phyloP scores from a whole-genome alignment of 805 yeast genomes.

The Lipomyces starkeyi region DNA sequence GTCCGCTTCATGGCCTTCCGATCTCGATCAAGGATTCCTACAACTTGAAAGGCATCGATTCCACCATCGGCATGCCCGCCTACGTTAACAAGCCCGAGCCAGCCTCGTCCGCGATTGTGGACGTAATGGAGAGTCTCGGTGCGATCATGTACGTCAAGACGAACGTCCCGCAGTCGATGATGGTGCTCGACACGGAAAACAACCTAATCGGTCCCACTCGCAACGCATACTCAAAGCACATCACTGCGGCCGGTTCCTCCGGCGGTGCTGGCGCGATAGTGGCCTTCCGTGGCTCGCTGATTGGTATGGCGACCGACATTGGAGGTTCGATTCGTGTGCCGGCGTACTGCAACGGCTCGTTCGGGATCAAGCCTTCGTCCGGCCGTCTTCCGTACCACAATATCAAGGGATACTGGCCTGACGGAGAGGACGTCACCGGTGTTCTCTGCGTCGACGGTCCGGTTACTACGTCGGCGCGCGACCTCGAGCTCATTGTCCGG shows the following conservation, averaged over 20 bases:
- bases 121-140: slow-evolving; percentile 50
- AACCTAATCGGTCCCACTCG: slow-evolving; percentile 55
- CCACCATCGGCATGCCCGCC: slow-evolving; percentile 56
- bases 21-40: slow-evolving; percentile 52
- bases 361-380: slow-evolving; percentile 53
- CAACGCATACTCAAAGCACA: slow-evolving; percentile 53
- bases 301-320: slow-evolving; percentile 60
- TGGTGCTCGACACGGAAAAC: slow-evolving; percentile 56
- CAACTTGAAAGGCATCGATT: slow-evolving; percentile 53
- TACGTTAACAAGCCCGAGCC: slow-evolving; percentile 48
- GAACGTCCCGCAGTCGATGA: slow-evolving; percentile 56
- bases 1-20: slow-evolving; percentile 71
- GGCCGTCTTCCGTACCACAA: slow-evolving; percentile 44
- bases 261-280: slow-evolving; percentile 62
- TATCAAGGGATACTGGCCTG: slow-evolving; percentile 58
- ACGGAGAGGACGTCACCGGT: slow-evolving; percentile 50
- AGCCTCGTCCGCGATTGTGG: slow-evolving; percentile 50
- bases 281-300: slow-evolving; percentile 53
- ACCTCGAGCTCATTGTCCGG: slow-evolving; percentile 50
- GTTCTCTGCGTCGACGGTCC: slow-evolving; percentile 59
- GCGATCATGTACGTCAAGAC: slow-evolving; percentile 60
- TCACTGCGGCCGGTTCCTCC: slow-evolving; percentile 60
- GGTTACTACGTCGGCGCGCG: slow-evolving; percentile 49
- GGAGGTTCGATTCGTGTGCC: slow-evolving; percentile 61
- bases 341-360: slow-evolving; percentile 52